Conservation (phyloP, 2,329 filamentous ascomycete species). For the Nemania abortiva region DNA sequence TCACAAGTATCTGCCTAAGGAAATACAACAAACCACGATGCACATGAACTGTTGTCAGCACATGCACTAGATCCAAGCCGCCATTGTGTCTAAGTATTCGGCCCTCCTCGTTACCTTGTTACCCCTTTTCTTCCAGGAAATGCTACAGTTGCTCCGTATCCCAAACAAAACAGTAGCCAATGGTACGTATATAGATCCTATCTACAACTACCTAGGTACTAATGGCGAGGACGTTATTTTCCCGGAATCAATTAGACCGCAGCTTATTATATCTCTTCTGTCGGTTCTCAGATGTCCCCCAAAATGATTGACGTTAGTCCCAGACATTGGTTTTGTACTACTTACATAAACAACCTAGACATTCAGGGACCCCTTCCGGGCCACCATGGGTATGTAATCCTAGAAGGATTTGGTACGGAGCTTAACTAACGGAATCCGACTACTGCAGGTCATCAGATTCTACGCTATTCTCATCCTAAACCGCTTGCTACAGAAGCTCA, state of each 20-base stretch:
- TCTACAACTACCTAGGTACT: neutral
- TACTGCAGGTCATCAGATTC: constrained; percentile 27
- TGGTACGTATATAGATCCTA: neutral
- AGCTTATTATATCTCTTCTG: neutral
- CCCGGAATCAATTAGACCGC: neutral
- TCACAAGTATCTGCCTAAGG: constrained; percentile 37
- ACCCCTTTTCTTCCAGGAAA: constrained; percentile 16
- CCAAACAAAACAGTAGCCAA: constrained; percentile 18
- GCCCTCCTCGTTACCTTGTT: neutral
- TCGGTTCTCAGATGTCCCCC: neutral
- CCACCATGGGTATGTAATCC: constrained; percentile 2
- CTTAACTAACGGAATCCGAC: constrained; percentile 26
- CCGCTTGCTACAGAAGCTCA: constrained; percentile 4
- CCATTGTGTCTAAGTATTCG: neutral
- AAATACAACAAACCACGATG: constrained; percentile 35
- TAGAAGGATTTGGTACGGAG: constrained; percentile 8
- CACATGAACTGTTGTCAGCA: constrained; percentile 28
- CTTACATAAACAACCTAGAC: neutral
- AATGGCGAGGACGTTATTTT: neutral
- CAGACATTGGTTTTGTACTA: constrained; percentile 8
- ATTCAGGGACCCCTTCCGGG: constrained; percentile 15
- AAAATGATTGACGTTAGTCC: neutral
- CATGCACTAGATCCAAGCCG: constrained; percentile 12
- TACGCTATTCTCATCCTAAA: neutral
- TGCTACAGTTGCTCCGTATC: neutral